A percentile compares a stretch with the other conserved stretches of the same genome.
Evolutionary conservation across 768 basidiomycete species (phyloP).

Genomic region (Calocybe indica): DNA sequence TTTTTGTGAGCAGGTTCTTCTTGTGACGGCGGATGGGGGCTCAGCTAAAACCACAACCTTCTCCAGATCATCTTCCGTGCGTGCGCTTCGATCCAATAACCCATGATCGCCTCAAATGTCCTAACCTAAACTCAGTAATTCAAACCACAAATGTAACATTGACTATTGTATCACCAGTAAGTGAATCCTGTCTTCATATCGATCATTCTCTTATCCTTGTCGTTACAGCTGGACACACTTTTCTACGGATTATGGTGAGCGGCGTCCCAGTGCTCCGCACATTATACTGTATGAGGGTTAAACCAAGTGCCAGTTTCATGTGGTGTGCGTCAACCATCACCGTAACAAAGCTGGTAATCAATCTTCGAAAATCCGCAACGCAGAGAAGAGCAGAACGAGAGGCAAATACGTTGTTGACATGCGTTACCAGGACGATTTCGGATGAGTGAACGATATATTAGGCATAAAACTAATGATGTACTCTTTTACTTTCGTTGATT

Average conservation of each 20-base stretch:
- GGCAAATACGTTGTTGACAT: no score
- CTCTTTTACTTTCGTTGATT: no score
- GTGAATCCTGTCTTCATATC: neutral
- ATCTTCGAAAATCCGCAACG: constrained; percentile 17
- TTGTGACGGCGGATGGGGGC: neutral
- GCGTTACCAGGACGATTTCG: no score
- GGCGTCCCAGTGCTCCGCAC: neutral
- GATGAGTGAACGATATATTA: no score
- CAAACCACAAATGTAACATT: neutral
- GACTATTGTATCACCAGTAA: neutral
- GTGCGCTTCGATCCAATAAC: neutral
- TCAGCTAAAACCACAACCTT: neutral
- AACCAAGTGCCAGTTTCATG: constrained; percentile 19
- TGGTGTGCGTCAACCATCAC: constrained; percentile 28
- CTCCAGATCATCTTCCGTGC: neutral
- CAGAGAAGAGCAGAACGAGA: neutral
- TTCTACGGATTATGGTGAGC: constrained; percentile 6
- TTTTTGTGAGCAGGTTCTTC: neutral
- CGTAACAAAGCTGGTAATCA: constrained; percentile 25
- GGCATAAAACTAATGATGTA: no score
- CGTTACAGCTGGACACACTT: neutral
- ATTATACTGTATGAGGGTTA: neutral
- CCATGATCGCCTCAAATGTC: neutral
- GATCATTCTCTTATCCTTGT: neutral
- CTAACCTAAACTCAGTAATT: neutral